Conservation (phyloP, 1,284 basidiomycete genomes). For the Sanguinoderma infundibulare region DNA sequence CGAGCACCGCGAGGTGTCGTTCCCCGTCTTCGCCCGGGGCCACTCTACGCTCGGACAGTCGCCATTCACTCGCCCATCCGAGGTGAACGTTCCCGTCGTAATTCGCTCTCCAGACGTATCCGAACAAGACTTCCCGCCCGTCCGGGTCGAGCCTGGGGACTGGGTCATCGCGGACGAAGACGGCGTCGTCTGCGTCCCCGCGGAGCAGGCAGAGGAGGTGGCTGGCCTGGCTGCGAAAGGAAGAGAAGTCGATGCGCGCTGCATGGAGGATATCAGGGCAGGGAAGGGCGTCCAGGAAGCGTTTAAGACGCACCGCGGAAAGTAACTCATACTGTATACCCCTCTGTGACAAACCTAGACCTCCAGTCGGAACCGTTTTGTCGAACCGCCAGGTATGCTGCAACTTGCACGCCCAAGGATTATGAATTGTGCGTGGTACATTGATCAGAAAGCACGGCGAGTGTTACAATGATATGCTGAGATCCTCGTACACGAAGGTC, state of each 20-base stretch:
- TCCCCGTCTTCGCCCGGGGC: slow-evolving; percentile 82
- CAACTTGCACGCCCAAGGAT: no score
- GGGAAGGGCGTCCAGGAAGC: slow-evolving; percentile 79
- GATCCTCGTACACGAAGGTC: not conserved
- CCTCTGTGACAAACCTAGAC: not conserved
- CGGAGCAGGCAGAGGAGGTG: slow-evolving; percentile 59
- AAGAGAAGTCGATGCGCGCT: slow-evolving; percentile 72
- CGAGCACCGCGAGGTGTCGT: slow-evolving; percentile 72
- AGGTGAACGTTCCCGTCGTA: slow-evolving; percentile 74
- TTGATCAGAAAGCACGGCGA: not conserved
- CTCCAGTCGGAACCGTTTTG: no score
- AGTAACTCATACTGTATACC: slow-evolving; percentile 15
- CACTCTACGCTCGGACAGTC: slow-evolving; percentile 89
- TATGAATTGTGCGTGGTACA: no score
- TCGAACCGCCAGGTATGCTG: no score
- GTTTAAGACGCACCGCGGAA: slow-evolving; percentile 78
- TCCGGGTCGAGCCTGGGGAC: slow-evolving; percentile 79
- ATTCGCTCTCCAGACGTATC: slow-evolving; percentile 53
- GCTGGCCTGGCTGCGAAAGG: slow-evolving; percentile 64
- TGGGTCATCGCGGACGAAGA: slow-evolving; percentile 88
- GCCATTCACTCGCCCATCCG: slow-evolving; percentile 85
- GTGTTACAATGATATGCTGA: not conserved
- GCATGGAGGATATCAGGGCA: slow-evolving; percentile 76
- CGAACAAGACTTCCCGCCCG: slow-evolving; percentile 48
- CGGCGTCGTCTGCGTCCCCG: slow-evolving; percentile 87